These are phyloP conservation scores for Oxyria digyna DNA, from an alignment of 148 eudicot species.

Conservation along the genomic window DNA sequence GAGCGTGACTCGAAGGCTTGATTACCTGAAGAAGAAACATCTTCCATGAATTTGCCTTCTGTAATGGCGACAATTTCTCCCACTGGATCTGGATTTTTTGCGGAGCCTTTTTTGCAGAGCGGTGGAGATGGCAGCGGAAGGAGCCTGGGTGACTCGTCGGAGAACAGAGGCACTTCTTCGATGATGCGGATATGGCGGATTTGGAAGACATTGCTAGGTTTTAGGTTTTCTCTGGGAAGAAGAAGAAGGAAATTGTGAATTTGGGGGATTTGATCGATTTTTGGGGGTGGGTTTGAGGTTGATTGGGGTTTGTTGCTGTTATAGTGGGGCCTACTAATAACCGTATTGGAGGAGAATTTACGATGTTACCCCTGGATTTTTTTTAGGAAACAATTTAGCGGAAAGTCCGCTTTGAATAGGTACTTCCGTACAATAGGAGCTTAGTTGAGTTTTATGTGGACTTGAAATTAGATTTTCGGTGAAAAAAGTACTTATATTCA, in stretches of 20 bases:
- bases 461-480: no score
- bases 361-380: no score
- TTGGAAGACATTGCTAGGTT: not conserved
- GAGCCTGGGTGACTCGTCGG: conserved; percentile 51
- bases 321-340: no score
- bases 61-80: conserved; percentile 11
- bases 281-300: not conserved
- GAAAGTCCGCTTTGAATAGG: no score
- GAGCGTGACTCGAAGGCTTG: conserved; percentile 32
- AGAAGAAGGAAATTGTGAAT: not conserved
- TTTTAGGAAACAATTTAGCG: no score
- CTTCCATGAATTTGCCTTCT: conserved; percentile 19
- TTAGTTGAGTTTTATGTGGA: no score
- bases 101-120: not conserved
- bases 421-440: no score
- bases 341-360: no score
- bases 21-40: conserved; percentile 28
- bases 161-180: conserved; percentile 30
- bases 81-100: conserved; percentile 4
- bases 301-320: conserved; percentile 3
- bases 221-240: not conserved
- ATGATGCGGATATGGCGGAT: not conserved
- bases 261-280: not conserved
- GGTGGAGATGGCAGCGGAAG: conserved; percentile 43
- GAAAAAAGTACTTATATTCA: no score